phyloP scores from a whole-genome alignment of 75 land plant genomes.

The Adiantum capillusveneris region DNA sequence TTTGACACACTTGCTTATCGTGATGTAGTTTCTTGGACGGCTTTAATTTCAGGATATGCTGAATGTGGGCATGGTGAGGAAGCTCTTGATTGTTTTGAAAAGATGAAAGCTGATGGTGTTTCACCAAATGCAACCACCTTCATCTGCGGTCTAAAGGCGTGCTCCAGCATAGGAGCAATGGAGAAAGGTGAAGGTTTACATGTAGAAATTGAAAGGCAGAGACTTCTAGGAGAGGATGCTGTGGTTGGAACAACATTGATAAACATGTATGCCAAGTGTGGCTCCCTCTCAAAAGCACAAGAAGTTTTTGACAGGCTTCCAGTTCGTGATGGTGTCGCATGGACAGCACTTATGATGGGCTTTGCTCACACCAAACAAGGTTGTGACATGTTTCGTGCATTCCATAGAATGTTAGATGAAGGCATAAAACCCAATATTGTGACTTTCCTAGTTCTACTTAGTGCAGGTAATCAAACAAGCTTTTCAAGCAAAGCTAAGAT shows the following conservation, averaged over 20 bases:
- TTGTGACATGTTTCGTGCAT: constrained; percentile 23
- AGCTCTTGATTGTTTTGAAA: constrained; percentile 37
- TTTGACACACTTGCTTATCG: constrained; percentile 26
- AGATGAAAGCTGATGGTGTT: constrained; percentile 28
- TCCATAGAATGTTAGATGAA: constrained; percentile 21
- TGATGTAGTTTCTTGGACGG: constrained; percentile 55
- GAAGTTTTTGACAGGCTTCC: constrained; percentile 34
- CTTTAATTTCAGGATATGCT: constrained; percentile 46
- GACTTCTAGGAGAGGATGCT: constrained; percentile 21
- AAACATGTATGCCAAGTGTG: constrained; percentile 45
- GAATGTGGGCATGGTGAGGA: constrained; percentile 23
- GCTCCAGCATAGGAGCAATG: constrained; percentile 24
- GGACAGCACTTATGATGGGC: constrained; percentile 56
- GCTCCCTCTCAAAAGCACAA: constrained; percentile 24
- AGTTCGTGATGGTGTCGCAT: constrained; percentile 46
- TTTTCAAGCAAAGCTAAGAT: constrained; percentile 7
- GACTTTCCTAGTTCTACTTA: constrained; percentile 27
- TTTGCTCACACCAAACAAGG: constrained; percentile 33
- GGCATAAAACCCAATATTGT: constrained; percentile 25
- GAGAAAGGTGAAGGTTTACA: constrained; percentile 36
- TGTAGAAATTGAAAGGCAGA: constrained; percentile 29
- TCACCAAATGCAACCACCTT: constrained; percentile 38
- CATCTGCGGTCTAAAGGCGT: constrained; percentile 41
- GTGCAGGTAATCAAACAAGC: constrained; percentile 18
- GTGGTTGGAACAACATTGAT: constrained; percentile 32